Base-by-base conservation (phyloP, 2,329 filamentous ascomycete genomes). In the Metarhizium brunneum region DNA sequence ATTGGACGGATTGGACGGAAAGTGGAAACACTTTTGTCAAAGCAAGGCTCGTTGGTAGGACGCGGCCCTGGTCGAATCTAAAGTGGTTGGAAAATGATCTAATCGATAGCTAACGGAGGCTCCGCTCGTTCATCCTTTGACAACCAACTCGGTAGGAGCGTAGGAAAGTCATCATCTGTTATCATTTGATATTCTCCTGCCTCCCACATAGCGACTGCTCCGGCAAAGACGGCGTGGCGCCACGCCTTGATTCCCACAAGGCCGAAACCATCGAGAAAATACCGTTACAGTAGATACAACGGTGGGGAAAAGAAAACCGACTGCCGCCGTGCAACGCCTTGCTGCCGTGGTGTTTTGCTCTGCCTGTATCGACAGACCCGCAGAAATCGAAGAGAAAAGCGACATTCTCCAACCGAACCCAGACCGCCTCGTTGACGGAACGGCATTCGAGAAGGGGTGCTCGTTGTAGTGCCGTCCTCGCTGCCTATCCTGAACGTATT, bases 401-500 rank as follows among this genome's bases (percentile, higher is more conserved):
- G 6, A 29, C 29, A 47, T 16, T 40, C 32, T 47, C 18, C 43
- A 11, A 25, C 40, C 40, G 16, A 25, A 53, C 16, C 16, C 30
- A 51, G 55, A 56, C 40, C 52, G 52, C 55, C 48, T 32, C 55
- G 32, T 42, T 42, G 32, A 54, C 55, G 40, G 48, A 56, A 52
- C 55, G 47, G 52, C 52, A 48, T 52, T 54, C 42, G 47, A 50
- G 20, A 48, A 51, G 55, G 32, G 32, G 18, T 52, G 30, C 52
- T 49, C 36, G 8, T 49, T n/a, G 32, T 38, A 52, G 55, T 49
- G 42, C 40, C 42, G 35, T 54, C 43, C 35, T 57, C 52, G 55
- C 55, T 50, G 55, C 42, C 45, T 45, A 32, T 43, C 18, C 52
- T 25, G n/a, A 29, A 16, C 35, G 11, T 16, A 30, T 35, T n/a